These are phyloP conservation scores for Aspergillus sojae DNA, from an alignment of 2,329 filamentous ascomycete genomes.

Conservation along the genomic window DNA sequence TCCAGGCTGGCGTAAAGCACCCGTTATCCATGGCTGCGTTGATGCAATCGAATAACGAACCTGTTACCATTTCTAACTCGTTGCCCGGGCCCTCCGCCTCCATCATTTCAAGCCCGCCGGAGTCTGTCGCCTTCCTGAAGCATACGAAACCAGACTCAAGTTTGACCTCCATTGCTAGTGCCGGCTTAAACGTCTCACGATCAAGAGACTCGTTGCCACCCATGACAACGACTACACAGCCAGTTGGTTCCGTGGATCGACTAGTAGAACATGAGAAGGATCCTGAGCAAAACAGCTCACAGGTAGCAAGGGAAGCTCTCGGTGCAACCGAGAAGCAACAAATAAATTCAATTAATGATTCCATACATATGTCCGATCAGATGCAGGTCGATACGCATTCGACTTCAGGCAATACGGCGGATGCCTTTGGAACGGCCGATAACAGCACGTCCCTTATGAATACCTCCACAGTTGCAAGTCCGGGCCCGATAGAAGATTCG, in stretches of 20 bases:
- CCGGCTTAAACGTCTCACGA: slow-evolving; percentile 45
- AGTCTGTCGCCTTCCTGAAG: slow-evolving; percentile 39
- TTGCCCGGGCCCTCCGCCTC: slow-evolving; percentile 33
- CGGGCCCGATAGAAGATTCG: slow-evolving; percentile 49
- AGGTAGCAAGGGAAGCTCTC: slow-evolving; percentile 46
- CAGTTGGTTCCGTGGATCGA: slow-evolving; percentile 50
- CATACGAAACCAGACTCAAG: slow-evolving; percentile 41
- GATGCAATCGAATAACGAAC: slow-evolving; percentile 46
- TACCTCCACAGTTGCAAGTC: slow-evolving; percentile 51
- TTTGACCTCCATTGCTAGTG: slow-evolving; percentile 46
- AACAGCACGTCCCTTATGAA: slow-evolving; percentile 55
- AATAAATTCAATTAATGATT: slow-evolving; percentile 48
- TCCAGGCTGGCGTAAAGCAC: slow-evolving; percentile 34
- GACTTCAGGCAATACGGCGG: slow-evolving; percentile 53
- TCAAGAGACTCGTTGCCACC: slow-evolving; percentile 37
- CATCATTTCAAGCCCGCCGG: slow-evolving; percentile 33
- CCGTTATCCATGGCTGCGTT: slow-evolving; percentile 46
- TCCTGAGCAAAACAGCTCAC: slow-evolving; percentile 39
- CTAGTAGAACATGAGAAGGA: slow-evolving; percentile 36
- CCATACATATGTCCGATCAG: slow-evolving; percentile 53
- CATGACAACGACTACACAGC: slow-evolving; percentile 58
- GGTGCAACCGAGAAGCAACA: slow-evolving; percentile 41
- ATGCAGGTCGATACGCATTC: slow-evolving; percentile 53
- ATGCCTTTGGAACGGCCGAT: slow-evolving; percentile 55
- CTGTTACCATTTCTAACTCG: slow-evolving; percentile 41